These are phyloP conservation scores for Nicotiana obtusifolia DNA, from an alignment of 257 asterid genomes.

Conservation along the genomic window DNA sequence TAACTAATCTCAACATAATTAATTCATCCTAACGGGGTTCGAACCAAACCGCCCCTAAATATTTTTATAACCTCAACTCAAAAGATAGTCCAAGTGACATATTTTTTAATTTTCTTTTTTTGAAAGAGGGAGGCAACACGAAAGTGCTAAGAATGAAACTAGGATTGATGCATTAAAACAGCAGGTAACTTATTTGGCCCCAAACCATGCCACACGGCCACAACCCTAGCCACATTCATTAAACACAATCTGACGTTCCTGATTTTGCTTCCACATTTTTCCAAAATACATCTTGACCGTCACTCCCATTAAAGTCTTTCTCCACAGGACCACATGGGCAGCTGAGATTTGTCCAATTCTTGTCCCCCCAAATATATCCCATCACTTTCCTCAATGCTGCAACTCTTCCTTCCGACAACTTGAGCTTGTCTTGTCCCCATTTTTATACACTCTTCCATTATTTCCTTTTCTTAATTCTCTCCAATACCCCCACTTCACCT, in stretches of 20 bases:
- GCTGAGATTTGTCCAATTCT: slow-evolving; percentile 44
- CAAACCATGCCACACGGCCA: too few species aligned
- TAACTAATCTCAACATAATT: too few species aligned
- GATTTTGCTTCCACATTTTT: slow-evolving; percentile 20
- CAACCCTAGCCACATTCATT: too few species aligned
- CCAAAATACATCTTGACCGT: slow-evolving; percentile 29
- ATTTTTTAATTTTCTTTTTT: too few species aligned
- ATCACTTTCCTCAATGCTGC: slow-evolving; percentile 34
- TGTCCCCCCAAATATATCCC: slow-evolving; percentile 35
- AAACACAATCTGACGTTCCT: slow-evolving; percentile 12
- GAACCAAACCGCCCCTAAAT: too few species aligned
- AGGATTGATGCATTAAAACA: too few species aligned
- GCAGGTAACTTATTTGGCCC: too few species aligned
- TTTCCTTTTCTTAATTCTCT: background rate
- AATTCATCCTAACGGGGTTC: too few species aligned
- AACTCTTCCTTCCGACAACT: slow-evolving; percentile 36
- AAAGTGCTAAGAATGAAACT: too few species aligned
- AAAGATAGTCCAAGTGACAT: rapidly evolving
- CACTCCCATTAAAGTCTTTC: background rate
- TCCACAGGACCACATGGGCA: slow-evolving; percentile 39
- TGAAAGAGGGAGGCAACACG: too few species aligned
- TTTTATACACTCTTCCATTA: slow-evolving; percentile 19
- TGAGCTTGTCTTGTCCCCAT: slow-evolving; percentile 30
- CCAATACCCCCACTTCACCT: background rate
- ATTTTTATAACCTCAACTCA: too few species aligned